Base-by-base conservation (phyloP, 2,329 filamentous ascomycete species). In the Aspergillus viridinutans region DNA sequence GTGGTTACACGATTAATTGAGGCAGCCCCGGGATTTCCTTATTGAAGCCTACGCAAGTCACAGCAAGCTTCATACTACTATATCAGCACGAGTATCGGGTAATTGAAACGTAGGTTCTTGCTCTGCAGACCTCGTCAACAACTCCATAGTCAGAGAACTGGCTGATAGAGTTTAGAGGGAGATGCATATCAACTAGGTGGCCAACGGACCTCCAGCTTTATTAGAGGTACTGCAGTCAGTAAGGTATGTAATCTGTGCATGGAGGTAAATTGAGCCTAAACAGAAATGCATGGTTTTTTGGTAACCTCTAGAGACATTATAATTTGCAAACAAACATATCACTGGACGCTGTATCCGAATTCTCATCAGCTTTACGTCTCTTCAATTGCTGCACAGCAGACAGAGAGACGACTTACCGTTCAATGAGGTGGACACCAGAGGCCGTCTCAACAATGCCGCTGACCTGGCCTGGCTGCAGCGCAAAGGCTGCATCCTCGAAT, bases 401-500 rank as follows among this genome's bases (percentile, higher is more conserved):
- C 29, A 38, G 14, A 51, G 10, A 38, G 6, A 1, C 8, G 32
- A 70, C 80, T 61, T 82, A 95, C 91, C 92, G 88, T 79, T 97
- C 89, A 76, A 99, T 99, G 76, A 99, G 81, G 78, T 99, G 94
- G 69, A 97, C 80, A 1, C 94, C 94, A 53, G 92, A 97, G 51
- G 92, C 92, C 42, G 94, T 97, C 76, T 96, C 90, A 12, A 97
- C 89, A 40, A 97, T 82, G 49, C 83, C 81, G 76, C 92, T 97
- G 69, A 97, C 86, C 76, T 97, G 85, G 35, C 92, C 92, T 2
- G 88, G 87, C 74, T 92, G 84, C 55, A 99, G 81, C n/a, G 84
- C 87, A 77, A 99, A 99, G 1, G 94, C 89, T 4, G 92, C 92
- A 56, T 97, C 91, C 78, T 99, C 94, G 70, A 99, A 99, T 77